Evolutionary conservation across 2,329 filamentous ascomycete species (phyloP).

Genomic region (Pleoardoris graminearum): DNA sequence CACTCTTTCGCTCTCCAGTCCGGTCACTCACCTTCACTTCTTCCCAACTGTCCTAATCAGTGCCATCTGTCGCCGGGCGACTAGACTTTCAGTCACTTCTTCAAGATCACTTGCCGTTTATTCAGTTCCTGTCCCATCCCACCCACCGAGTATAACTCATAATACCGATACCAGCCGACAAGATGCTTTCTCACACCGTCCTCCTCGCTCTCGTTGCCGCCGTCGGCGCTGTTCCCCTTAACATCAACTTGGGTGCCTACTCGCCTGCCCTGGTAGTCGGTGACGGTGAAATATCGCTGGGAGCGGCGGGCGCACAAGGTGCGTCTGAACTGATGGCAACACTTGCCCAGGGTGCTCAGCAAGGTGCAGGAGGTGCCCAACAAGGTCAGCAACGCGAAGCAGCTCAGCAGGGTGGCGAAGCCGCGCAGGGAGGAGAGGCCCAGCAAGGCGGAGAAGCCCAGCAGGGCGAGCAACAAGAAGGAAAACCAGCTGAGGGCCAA

Average conservation of each 20-base stretch:
- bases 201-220: constrained; percentile 42
- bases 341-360: constrained; percentile 47
- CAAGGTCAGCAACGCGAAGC: constrained; percentile 18
- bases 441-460: constrained; percentile 21
- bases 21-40: constrained; percentile 45
- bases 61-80: constrained; percentile 38
- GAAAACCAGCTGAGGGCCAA: constrained; percentile 22
- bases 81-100: constrained; percentile 26
- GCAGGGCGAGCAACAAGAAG: constrained; percentile 18
- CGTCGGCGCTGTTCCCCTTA: constrained; percentile 51
- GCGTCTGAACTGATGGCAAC: constrained; percentile 51
- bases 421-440: constrained; percentile 12
- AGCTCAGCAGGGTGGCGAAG: constrained; percentile 24
- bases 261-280: constrained; percentile 58
- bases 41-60: constrained; percentile 28
- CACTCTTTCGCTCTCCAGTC: constrained; percentile 41
- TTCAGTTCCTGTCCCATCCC: constrained; percentile 17
- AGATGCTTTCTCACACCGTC: constrained; percentile 46
- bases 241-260: constrained; percentile 58
- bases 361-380: constrained; percentile 18
- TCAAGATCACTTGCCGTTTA: constrained; percentile 25
- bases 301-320: constrained; percentile 41
- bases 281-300: constrained; percentile 58
- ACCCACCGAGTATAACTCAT: constrained; percentile 22
- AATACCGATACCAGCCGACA: constrained; percentile 20